phyloP scores from a whole-genome alignment of 108 stramenopile genomes.

The Halocafeteria seosinensis region DNA sequence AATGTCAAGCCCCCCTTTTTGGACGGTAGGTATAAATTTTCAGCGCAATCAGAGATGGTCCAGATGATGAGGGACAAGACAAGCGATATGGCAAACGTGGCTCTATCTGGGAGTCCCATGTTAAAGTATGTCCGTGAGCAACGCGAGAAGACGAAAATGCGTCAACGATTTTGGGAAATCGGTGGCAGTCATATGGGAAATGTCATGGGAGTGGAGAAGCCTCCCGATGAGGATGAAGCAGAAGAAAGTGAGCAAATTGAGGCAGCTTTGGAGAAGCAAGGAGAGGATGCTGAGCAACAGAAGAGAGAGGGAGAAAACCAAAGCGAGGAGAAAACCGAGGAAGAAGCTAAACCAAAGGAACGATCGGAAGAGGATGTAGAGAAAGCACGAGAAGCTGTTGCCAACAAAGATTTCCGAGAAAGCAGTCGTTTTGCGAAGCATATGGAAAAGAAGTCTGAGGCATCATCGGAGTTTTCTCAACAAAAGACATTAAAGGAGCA shows the following conservation, averaged over 20 bases:
- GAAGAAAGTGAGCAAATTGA: slow-evolving; percentile 5
- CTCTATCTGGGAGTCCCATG: slow-evolving; percentile 63
- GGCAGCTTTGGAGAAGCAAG: slow-evolving; percentile 14
- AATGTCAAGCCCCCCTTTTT: slow-evolving; percentile 92
- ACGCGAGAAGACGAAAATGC: slow-evolving; percentile 69
- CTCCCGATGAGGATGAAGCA: slow-evolving; percentile 18
- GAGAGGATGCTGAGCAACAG: neutral
- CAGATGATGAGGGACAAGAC: slow-evolving; percentile 61
- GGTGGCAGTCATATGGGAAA: slow-evolving; percentile 84
- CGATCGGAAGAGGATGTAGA: neutral
- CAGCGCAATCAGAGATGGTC: slow-evolving; percentile 57
- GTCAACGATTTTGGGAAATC: slow-evolving; percentile 92
- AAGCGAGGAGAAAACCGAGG: neutral
- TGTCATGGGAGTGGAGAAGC: slow-evolving; percentile 46
- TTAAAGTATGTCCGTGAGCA: slow-evolving; percentile 52
- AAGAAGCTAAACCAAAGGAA: neutral
- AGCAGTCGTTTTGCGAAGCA: slow-evolving; percentile 59
- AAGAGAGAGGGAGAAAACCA: neutral
- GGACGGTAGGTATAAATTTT: slow-evolving; percentile 54
- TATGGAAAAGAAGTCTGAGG: slow-evolving; percentile 37
- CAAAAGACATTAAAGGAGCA: slow-evolving; percentile 72
- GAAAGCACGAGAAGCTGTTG: neutral
- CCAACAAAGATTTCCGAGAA: neutral
- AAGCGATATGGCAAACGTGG: slow-evolving; percentile 70
- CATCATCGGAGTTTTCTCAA: slow-evolving; percentile 52